Base-by-base conservation (phyloP, 805 yeast genomes). In the Saccharomyces paradoxus region DNA sequence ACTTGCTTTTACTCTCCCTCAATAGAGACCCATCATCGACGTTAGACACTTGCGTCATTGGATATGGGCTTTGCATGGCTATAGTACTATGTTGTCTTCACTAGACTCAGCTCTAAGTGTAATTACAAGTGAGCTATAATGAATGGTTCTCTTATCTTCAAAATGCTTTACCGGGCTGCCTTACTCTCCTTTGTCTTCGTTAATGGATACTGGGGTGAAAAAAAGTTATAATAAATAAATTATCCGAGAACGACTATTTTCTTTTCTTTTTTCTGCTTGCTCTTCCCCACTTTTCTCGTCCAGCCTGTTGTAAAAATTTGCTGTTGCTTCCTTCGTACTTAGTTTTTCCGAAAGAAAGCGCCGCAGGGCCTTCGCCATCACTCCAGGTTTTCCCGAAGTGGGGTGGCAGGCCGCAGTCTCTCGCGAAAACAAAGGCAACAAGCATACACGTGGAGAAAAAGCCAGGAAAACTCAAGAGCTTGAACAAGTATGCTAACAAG, bases 201-300 rank as follows among this genome's bases (percentile, higher is more conserved):
- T 37, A 37, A 37, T 37, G 44, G 12, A 17, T 37, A 21, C 44
- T 17, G 44, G 24, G 44, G 22, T 37, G 44, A 37, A 37, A 37
- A 37, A 37, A 37, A 37, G 44, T 17, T 37, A 37, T 37, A 17
- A 37, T 37, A 37, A 37, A 37, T 37, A 37, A 21, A 37, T 37
- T 37, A 37, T 37, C 44, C 44, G 24, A 37, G 44, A 17, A 17
- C 24, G 5, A 17, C 24, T 37, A 55, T 32, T 52, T 49, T 22
- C 55, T 51, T 53, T 55, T 55, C 50, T 52, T 55, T 30, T 46
- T 52, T 49, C 52, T 49, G 51, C 46, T 49, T 22, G 50, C 28
- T 46, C 50, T 54, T 48, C 56, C 56, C 49, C 49, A 17, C 21
- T 48, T 29, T 48, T 3, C 54, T 31, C 46, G 50, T 22, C 46